Evolutionary conservation across 2,329 filamentous ascomycete genomes (phyloP).

Genomic region (Xylaria arbuscula): DNA sequence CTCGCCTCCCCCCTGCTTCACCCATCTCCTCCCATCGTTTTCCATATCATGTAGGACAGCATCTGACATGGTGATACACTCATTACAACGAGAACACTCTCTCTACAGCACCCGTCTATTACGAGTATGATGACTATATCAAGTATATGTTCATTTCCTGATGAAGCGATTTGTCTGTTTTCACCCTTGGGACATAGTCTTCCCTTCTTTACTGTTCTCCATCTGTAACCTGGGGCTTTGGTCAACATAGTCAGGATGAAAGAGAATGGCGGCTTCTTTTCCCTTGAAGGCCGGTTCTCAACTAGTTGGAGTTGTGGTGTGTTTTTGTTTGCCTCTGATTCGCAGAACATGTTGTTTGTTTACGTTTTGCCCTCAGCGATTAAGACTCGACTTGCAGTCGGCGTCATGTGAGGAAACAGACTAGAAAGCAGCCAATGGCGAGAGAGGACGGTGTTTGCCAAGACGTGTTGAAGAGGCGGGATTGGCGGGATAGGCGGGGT

Average conservation of each 20-base stretch:
- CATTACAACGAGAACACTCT: constrained; percentile 1
- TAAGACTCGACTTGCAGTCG: constrained; percentile 27
- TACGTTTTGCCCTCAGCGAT: constrained; percentile 24
- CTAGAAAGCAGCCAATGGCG: constrained; percentile 29
- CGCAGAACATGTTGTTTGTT: constrained; percentile 30
- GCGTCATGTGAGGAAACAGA: constrained; percentile 33
- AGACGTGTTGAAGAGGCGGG: constrained; percentile 22
- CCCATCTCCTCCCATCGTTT: not conserved
- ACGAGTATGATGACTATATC: constrained; percentile 9
- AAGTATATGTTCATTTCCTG: not conserved
- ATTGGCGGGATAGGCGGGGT: constrained; percentile 35
- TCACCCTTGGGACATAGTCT: not conserved
- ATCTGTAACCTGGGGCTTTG: not conserved
- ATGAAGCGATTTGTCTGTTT: not conserved
- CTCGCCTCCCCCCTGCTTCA: not conserved
- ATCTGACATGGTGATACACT: constrained; percentile 18
- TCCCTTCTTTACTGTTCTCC: not conserved
- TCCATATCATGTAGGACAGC: constrained; percentile 2
- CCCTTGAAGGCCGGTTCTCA: not conserved
- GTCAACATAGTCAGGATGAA: not conserved
- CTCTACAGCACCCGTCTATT: not conserved
- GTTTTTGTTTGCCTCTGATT: constrained; percentile 25
- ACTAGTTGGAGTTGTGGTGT: constrained; percentile 6
- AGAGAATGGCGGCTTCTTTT: constrained; percentile 4
- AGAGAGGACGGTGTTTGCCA: constrained; percentile 25